Evolutionary conservation across 225 moss, liverwort and hornwort species (phyloP).

Genomic region (Marchantia polymorpha): DNA sequence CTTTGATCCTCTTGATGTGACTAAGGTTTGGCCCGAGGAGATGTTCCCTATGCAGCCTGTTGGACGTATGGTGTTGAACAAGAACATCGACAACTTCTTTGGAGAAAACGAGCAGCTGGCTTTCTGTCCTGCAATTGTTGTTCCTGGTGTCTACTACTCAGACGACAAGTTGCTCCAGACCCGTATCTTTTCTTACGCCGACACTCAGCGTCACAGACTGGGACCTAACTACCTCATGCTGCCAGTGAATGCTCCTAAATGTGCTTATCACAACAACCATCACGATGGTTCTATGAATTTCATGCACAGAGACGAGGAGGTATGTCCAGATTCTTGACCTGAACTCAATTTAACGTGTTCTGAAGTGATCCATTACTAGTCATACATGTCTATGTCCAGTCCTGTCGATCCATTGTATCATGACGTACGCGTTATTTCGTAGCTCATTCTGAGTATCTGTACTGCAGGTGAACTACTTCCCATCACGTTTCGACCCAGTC

Average conservation of each 20-base stretch:
- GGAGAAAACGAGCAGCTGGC: constrained; percentile 55
- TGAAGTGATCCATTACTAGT: neutral
- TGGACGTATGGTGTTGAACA: constrained; percentile 57
- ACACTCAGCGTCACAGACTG: constrained; percentile 57
- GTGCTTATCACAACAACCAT: constrained; percentile 59
- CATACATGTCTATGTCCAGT: neutral
- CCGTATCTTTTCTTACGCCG: constrained; percentile 55
- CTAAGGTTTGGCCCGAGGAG: constrained; percentile 56
- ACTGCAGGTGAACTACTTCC: constrained; percentile 56
- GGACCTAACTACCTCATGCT: constrained; percentile 56
- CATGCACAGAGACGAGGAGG: constrained; percentile 62
- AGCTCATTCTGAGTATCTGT: neutral
- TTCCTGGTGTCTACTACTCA: constrained; percentile 56
- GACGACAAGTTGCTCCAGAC: constrained; percentile 60
- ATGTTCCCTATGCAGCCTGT: constrained; percentile 55
- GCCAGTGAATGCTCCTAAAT: constrained; percentile 58
- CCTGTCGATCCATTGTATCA: neutral
- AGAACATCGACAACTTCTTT: constrained; percentile 57
- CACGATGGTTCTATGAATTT: constrained; percentile 65
- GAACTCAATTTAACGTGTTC: neutral
- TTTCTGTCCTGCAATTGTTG: constrained; percentile 49
- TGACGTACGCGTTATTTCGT: neutral
- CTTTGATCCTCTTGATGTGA: constrained; percentile 56
- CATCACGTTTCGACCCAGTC: constrained; percentile 52
- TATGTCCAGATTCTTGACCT: neutral